phyloP scores from a whole-genome alignment of 1,284 basidiomycete species.

The Quambalaria eucalypti region DNA sequence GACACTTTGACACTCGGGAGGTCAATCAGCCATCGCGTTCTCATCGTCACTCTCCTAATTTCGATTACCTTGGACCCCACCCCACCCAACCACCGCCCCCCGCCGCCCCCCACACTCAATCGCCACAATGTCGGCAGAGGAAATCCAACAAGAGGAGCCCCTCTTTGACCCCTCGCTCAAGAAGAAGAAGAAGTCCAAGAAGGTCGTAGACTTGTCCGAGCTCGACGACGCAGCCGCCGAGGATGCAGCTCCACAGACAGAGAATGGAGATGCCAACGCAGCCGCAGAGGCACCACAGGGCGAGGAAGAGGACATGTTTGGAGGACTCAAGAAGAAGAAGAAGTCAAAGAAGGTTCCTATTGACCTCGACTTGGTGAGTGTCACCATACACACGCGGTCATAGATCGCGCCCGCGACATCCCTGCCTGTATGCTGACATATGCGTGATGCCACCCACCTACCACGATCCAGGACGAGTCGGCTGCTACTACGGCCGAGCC shows the following conservation, averaged over 20 bases:
- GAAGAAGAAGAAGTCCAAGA: conserved; percentile 65
- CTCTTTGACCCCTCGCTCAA: conserved; percentile 72
- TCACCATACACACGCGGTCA: not conserved
- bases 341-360: conserved; percentile 75
- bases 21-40: no score
- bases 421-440: not conserved
- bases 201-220: conserved; percentile 67
- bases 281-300: conserved; percentile 9
- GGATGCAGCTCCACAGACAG: not conserved
- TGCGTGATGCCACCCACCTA: not conserved
- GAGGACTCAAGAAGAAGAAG: conserved; percentile 81
- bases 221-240: conserved; percentile 14
- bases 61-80: no score
- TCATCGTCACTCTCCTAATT: no score
- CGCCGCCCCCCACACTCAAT: no score
- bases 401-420: not conserved
- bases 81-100: no score
- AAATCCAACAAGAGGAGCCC: conserved; percentile 60
- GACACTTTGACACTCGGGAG: no score
- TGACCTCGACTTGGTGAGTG: conserved; percentile 55
- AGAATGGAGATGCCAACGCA: conserved; percentile 24
- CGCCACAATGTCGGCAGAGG: not conserved
- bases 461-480: conserved; percentile 16
- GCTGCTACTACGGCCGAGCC: conserved; percentile 23
- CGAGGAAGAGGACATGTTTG: conserved; percentile 68